Evolutionary conservation across 192 early-diverging fungal genomes (phyloP).

Genomic region (Coemansia sp.): DNA sequence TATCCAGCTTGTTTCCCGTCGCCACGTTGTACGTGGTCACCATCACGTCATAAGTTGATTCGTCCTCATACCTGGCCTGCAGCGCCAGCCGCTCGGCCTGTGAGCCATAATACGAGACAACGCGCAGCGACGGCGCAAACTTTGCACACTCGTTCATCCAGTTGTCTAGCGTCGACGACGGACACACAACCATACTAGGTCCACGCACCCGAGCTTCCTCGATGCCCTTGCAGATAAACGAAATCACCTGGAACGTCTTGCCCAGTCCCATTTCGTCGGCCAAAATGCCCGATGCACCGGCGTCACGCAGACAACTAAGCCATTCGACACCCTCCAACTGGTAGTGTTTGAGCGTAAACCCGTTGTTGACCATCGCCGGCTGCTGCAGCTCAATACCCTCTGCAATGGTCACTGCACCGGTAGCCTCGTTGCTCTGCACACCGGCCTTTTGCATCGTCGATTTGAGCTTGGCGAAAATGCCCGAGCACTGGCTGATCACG

Average conservation of each 20-base stretch:
- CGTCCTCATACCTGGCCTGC: conserved; percentile 58
- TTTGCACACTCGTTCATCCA: conserved; percentile 86
- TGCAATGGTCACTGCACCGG: conserved; percentile 45
- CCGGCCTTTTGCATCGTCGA: conserved; percentile 37
- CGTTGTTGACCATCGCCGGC: conserved; percentile 63
- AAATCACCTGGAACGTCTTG: conserved; percentile 90
- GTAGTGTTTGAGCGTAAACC: conserved; percentile 75
- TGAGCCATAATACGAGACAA: conserved; percentile 64
- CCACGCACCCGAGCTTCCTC: conserved; percentile 42
- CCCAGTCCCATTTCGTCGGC: conserved; percentile 89
- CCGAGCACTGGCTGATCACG: conserved; percentile 53
- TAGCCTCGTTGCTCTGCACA: conserved; percentile 38
- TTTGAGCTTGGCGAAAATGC: conserved; percentile 40
- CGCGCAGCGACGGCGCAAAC: conserved; percentile 64
- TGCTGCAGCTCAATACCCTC: conserved; percentile 44
- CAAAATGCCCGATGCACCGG: conserved; percentile 75
- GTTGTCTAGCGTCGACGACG: conserved; percentile 87
- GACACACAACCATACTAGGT: conserved; percentile 81
- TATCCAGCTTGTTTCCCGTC: conserved; percentile 68
- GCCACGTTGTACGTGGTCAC: conserved; percentile 86
- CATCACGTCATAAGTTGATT: conserved; percentile 61
- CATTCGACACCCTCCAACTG: conserved; percentile 89
- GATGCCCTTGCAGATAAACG: conserved; percentile 64
- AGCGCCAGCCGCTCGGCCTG: conserved; percentile 60
- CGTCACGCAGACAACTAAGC: conserved; percentile 73